Evolutionary conservation across 768 basidiomycete genomes (phyloP).

Genomic region (Psilocybe subaeruginosa): DNA sequence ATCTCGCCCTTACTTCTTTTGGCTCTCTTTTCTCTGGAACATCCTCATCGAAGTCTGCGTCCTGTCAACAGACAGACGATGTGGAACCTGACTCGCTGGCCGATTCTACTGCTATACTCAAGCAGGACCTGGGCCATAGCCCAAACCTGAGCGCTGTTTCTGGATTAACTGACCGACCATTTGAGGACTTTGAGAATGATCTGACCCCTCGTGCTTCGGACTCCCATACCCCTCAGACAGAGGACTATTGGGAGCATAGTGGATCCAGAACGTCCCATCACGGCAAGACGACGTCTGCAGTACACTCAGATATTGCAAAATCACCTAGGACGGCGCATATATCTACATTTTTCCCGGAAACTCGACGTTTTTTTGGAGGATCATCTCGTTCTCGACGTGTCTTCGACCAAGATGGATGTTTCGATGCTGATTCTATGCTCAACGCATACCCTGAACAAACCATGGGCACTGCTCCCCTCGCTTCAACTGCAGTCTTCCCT

Average conservation of each 20-base stretch:
- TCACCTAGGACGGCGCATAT: constrained; percentile 3
- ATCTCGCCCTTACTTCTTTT: constrained; percentile 20
- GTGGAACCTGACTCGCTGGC: neutral
- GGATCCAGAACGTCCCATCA: neutral
- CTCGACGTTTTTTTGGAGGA: neutral
- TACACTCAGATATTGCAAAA: neutral
- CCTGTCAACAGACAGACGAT: neutral
- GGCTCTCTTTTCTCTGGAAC: constrained; percentile 25
- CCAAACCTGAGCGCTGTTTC: neutral
- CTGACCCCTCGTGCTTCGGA: neutral
- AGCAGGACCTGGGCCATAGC: neutral
- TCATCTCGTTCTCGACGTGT: neutral
- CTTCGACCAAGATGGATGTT: neutral
- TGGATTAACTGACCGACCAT: neutral
- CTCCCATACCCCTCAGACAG: neutral
- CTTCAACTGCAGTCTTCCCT: neutral
- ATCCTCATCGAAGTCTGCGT: constrained; percentile 6
- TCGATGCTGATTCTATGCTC: too few relatives aligned
- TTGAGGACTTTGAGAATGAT: neutral
- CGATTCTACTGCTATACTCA: neutral
- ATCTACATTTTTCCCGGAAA: constrained; percentile 1
- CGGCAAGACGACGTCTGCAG: neutral
- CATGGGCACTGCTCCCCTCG: neutral
- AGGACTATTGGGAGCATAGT: neutral
- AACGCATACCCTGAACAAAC: neutral